Evolutionary conservation across 2,329 filamentous ascomycete genomes (phyloP).

Genomic region (Amylocarpus encephaloides): DNA sequence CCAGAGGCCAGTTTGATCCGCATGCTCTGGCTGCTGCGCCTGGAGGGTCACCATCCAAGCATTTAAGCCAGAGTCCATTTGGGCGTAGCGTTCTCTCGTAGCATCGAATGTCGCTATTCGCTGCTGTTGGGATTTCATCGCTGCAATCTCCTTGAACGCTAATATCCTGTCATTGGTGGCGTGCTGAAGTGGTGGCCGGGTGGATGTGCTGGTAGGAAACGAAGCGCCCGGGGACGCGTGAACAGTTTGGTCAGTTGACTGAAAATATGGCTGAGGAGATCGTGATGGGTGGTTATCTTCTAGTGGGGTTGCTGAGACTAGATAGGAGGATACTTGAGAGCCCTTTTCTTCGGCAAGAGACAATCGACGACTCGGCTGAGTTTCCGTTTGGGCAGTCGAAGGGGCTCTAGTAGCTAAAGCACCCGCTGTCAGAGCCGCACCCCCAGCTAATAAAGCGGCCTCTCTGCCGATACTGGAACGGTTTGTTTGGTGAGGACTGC

Average conservation of each 20-base stretch:
- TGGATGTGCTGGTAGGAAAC: constrained; percentile 11
- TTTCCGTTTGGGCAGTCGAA: not conserved
- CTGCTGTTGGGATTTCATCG: constrained; percentile 56
- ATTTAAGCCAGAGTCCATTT: constrained; percentile 67
- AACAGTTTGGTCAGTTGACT: constrained; percentile 9
- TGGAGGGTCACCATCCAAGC: constrained; percentile 47
- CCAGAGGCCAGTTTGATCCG: constrained; percentile 29
- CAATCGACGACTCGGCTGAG: constrained; percentile 21
- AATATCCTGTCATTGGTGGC: constrained; percentile 14
- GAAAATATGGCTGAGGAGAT: constrained; percentile 18
- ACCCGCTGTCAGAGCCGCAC: constrained; percentile 9
- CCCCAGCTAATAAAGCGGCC: constrained; percentile 12
- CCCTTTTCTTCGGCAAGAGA: constrained; percentile 43
- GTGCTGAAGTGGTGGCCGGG: constrained; percentile 1
- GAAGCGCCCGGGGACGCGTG: constrained; percentile 12
- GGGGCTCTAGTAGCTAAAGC: constrained; percentile 4
- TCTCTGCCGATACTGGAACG: constrained; percentile 16
- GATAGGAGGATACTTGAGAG: constrained; percentile 32
- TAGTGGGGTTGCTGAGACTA: constrained; percentile 34
- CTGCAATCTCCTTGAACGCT: constrained; percentile 69
- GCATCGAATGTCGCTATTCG: constrained; percentile 69
- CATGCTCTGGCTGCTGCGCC: constrained; percentile 43
- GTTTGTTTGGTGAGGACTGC: not conserved
- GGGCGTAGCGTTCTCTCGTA: constrained; percentile 63
- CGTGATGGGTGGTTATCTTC: constrained; percentile 36